These are phyloP conservation scores for Debaryomycetaceae sp. DNA, from an alignment of 1,139 yeast genomes.

Conservation along the genomic window DNA sequence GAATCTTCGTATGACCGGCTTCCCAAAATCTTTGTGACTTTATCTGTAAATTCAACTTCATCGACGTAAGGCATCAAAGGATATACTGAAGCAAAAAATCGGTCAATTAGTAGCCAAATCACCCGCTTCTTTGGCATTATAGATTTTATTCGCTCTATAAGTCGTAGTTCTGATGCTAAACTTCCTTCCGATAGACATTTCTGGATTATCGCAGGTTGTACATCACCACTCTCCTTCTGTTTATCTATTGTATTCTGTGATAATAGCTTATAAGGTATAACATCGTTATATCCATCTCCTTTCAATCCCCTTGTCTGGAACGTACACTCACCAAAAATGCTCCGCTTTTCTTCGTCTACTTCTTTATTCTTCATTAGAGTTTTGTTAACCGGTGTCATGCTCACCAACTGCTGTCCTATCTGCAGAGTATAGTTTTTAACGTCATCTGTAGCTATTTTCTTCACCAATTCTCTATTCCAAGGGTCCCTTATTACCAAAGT, in stretches of 20 bases:
- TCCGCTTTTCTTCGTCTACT: slow-evolving; percentile 6
- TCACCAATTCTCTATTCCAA: slow-evolving; percentile 19
- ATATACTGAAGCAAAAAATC: slow-evolving; percentile 43
- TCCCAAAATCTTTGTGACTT: slow-evolving; percentile 18
- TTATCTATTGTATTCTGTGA: not conserved
- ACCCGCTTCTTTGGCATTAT: slow-evolving; percentile 38
- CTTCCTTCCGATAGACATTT: slow-evolving; percentile 17
- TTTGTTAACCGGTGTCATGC: slow-evolving; percentile 3
- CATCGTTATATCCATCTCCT: slow-evolving; percentile 11
- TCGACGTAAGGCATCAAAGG: slow-evolving; percentile 52
- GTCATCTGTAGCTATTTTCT: slow-evolving; percentile 3
- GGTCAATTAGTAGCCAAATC: slow-evolving; percentile 25
- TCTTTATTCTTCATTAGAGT: slow-evolving; percentile 1
- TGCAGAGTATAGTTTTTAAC: slow-evolving; percentile 13
- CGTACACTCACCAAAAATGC: slow-evolving; percentile 17
- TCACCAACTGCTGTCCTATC: slow-evolving; percentile 12
- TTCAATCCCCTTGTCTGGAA: slow-evolving; percentile 16
- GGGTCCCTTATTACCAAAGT: slow-evolving; percentile 33
- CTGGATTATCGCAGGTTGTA: not conserved
- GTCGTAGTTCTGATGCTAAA: slow-evolving; percentile 16
- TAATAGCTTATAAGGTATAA: not conserved
- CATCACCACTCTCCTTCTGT: not conserved
- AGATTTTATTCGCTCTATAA: slow-evolving; percentile 19
- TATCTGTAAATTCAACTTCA: slow-evolving; percentile 27
- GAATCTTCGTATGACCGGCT: slow-evolving; percentile 10